Evolutionary conservation across 2,329 filamentous ascomycete species (phyloP), one percentile per base, ranked within the genome.

Genomic region (Aschersonia sp.): DNA sequence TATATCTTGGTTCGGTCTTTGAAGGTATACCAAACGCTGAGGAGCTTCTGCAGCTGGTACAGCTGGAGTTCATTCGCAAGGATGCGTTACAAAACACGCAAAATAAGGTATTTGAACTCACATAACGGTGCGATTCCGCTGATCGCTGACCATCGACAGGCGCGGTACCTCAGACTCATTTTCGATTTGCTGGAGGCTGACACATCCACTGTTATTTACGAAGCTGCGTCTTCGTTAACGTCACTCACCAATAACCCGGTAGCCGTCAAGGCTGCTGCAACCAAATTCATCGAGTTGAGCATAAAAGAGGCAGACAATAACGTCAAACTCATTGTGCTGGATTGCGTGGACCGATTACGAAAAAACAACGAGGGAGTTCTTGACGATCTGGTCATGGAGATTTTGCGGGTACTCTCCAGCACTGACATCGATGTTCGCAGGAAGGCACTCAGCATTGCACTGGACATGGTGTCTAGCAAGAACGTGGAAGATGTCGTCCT

Each of bases 251-350:
- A 79, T 66, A 98, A 98, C 68, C 90, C 92, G 1, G 92, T 98
- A 10, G 92, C 92, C 14, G 90, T 98, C 50, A 98, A 97, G 69
- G 92, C 92, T 30, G 92, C 92, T 8, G 92, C 92, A 11, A 78
- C 80, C 56, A 98, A 98, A 62, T 92, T 98, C 63, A 95, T 97
- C 54, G 92, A 98, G 65, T 74, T 98, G 7, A 88, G 85, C 62
- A 96, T 98, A 63, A 95, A 94, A 68, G 92, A 97, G 67, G 83
- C 92, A 1, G 92, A 98, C 65, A 98, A 98, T 72, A 98, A 98
- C 61, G 92, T 98, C 54, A 98, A 98, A 70, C 81, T 98, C 43
- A 98, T 98, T 56, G 92, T 98, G 22, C 75, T 98, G 42, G 92
- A 97, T 60, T 84, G 90, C 43, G 92, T 98, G 39, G 85, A 95